These are phyloP conservation scores for Xylariaceae sp. DNA, from an alignment of 2,329 filamentous ascomycete genomes.

Conservation along the genomic window DNA sequence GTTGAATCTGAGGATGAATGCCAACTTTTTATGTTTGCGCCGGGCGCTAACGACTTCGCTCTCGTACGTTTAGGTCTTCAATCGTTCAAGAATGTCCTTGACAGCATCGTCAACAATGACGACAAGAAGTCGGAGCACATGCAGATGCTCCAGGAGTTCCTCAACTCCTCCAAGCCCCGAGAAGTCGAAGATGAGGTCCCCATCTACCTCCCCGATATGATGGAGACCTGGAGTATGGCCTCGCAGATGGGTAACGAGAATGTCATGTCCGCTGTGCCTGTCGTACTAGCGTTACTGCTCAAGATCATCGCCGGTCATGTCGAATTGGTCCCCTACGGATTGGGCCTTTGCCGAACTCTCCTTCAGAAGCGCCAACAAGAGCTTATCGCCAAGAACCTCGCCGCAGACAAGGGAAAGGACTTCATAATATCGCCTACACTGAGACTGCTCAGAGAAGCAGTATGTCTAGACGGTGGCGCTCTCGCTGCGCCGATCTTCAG, in stretches of 20 bases:
- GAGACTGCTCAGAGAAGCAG: conserved; percentile 78
- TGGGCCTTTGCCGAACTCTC: conserved; percentile 74
- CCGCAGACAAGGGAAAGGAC: conserved; percentile 75
- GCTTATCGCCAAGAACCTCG: conserved; percentile 71
- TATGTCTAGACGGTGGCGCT: conserved; percentile 77
- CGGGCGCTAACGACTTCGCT: conserved; percentile 7
- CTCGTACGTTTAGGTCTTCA: conserved; percentile 64
- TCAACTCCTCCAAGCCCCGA: conserved; percentile 51
- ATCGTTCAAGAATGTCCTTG: conserved; percentile 66
- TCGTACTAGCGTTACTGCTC: conserved; percentile 75
- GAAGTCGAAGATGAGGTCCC: conserved; percentile 51
- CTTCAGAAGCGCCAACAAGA: conserved; percentile 77
- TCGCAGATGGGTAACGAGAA: conserved; percentile 74
- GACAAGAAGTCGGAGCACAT: conserved; percentile 44
- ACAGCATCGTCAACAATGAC: conserved; percentile 53
- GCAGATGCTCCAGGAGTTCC: conserved; percentile 63
- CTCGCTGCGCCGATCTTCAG: conserved; percentile 73
- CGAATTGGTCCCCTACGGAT: conserved; percentile 68
- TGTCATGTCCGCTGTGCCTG: conserved; percentile 72
- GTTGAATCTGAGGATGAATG: conserved; percentile 14
- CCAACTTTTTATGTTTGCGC: not conserved
- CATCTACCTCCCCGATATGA: conserved; percentile 69
- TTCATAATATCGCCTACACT: conserved; percentile 85
- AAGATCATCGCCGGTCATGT: conserved; percentile 69
- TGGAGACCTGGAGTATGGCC: conserved; percentile 84